phyloP scores from a whole-genome alignment of 2,329 filamentous ascomycete genomes.

The Clonostachys sp. region DNA sequence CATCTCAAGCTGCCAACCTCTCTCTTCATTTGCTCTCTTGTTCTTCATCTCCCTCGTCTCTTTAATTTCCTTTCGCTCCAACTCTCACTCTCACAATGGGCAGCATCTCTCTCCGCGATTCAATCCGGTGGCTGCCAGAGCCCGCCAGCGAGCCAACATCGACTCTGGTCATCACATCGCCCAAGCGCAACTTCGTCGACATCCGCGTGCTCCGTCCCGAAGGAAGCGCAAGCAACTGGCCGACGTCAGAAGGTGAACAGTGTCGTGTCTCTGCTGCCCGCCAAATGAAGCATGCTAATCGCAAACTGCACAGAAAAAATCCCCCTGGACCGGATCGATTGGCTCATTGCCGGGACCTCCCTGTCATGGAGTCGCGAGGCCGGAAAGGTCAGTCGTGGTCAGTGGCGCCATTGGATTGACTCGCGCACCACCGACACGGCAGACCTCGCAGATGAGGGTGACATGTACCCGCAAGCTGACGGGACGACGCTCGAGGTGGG shows the following conservation, averaged over 20 bases:
- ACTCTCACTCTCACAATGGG: too few species aligned
- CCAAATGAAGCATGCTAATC: constrained; percentile 7
- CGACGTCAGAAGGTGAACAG: constrained; percentile 1
- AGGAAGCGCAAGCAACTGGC: constrained; percentile 7
- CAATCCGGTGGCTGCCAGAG: constrained; percentile 53
- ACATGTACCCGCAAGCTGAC: constrained; percentile 41
- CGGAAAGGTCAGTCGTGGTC: constrained; percentile 24
- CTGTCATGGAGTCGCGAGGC: constrained; percentile 22
- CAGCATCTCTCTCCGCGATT: constrained; percentile 52
- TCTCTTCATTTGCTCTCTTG: too few species aligned
- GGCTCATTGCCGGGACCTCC: constrained; percentile 60
- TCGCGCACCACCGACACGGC: constrained; percentile 35
- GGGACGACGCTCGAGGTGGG: constrained; percentile 51
- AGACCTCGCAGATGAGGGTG: constrained; percentile 45
- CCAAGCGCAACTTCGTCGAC: constrained; percentile 53
- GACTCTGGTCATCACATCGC: constrained; percentile 61
- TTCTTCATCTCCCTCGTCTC: too few species aligned
- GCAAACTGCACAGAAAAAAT: constrained; percentile 6
- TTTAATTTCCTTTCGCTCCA: too few species aligned
- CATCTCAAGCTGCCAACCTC: too few species aligned
- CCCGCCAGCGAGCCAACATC: constrained; percentile 54
- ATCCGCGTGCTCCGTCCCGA: constrained; percentile 43
- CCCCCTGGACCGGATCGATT: constrained; percentile 43
- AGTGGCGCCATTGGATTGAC: constrained; percentile 59
- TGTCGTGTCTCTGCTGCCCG: background rate